Evolutionary conservation across 2,329 filamentous ascomycete species (phyloP), one percentile per base, ranked within the genome.

Genomic region (Ceratocystis destructans): DNA sequence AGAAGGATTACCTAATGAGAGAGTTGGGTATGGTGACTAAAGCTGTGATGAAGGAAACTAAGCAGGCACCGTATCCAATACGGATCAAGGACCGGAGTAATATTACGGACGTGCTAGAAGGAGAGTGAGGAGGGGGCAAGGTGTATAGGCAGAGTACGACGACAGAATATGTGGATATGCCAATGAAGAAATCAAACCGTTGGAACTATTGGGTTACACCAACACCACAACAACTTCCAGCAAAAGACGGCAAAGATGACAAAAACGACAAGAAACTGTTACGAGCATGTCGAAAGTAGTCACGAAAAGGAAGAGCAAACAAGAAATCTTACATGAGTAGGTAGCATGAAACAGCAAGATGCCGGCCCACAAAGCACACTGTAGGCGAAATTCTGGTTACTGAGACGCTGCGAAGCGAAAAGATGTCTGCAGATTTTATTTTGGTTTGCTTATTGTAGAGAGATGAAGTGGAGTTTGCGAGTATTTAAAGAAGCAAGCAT

Each of bases 81-180:
- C 95, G 91, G 89, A 83, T 96, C 66, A 83, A 96, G 83, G 96
- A 96, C 71, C 91, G 91, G 0, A 90, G 90, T 1, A 96, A 96
- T 78, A 93, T 96, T 69, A 91, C 96, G 75, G 88, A 95, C 70
- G 77, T 83, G 20, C 79, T 79, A n/a, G 73, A 74, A 74, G 65
- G 72, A 69, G 53, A 59, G 25, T 15, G 25, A 31, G 33, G 3
- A 2, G 25, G 28, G 15, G 48, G n/a, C 12, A 53, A 57, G 53
- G 22, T 17, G 22, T 4, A 5, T 12, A 50, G 48, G n/a, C 12
- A 53, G 22, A 20, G 20, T 12, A 25, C 1, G 15, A 22, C 2
- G 20, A 22, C n/a, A 15, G 22, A 53, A 28, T 28, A 22, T 25
- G 48, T 15, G 48, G 48, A 3, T 20, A 53, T 20, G 12, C 48